Percentiles rank a stretch among this genome's conserved stretches.
Evolutionary conservation across 495 filamentous ascomycete species (phyloP).

Genomic region (Hypoxylon trugodes): DNA sequence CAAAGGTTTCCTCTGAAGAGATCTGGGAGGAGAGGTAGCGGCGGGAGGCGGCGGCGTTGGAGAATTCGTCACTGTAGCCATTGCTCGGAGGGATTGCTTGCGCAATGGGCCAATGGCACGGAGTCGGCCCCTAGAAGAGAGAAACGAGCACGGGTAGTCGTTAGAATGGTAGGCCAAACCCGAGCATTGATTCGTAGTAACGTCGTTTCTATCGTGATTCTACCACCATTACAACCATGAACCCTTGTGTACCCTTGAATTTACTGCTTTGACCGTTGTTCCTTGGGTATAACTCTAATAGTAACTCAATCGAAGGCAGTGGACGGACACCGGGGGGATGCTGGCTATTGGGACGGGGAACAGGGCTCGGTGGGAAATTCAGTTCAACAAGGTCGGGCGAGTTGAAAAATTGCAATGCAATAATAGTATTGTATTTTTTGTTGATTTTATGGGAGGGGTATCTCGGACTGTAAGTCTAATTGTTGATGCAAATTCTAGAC

Average conservation of each 20-base stretch:
- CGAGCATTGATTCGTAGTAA: conserved; percentile 31
- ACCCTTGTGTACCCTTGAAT: conserved; percentile 11
- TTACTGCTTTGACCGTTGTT: conserved; percentile 25
- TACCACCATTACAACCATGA: conserved; percentile 35
- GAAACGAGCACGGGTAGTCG: conserved; percentile 18
- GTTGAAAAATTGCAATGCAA: conserved; percentile 16
- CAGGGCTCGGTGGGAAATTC: conserved; percentile 31
- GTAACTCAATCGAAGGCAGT: conserved; percentile 19
- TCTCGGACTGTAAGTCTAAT: conserved; percentile 39
- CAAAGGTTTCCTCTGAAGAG: conserved; percentile 53
- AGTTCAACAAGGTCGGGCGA: conserved; percentile 10
- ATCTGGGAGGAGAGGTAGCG: conserved; percentile 46
- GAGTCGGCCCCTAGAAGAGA: conserved; percentile 15
- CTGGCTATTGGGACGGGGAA: conserved; percentile 31
- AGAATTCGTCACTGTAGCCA: conserved; percentile 54
- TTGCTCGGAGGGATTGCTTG: conserved; percentile 40
- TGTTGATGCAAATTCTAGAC: conserved; percentile 36
- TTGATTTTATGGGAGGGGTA: conserved; percentile 35
- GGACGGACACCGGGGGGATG: conserved; percentile 30
- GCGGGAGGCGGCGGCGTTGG: conserved; percentile 46
- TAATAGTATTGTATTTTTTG: conserved; percentile 22
- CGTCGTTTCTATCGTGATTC: conserved; percentile 34
- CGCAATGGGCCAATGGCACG: conserved; percentile 25
- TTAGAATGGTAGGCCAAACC: conserved; percentile 23
- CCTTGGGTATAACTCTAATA: conserved; percentile 38